Evolutionary conservation across 768 basidiomycete species (phyloP).

Genomic region (Termitomyces sp.): DNA sequence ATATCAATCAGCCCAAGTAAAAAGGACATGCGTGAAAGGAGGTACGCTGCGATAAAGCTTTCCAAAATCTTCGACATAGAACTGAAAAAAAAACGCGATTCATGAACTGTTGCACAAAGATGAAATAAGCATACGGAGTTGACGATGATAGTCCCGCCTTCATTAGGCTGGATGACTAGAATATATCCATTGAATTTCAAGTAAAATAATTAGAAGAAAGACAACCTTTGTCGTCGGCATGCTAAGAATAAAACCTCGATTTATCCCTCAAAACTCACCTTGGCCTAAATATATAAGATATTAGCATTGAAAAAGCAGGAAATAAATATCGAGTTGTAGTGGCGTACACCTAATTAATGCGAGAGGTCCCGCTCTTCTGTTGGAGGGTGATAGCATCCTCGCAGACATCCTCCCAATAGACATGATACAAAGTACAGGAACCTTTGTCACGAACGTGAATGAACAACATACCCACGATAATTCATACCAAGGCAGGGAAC

Average conservation of each 20-base stretch:
- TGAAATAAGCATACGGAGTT: constrained; percentile 23
- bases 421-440: constrained; percentile 18
- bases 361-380: constrained; percentile 29
- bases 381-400: constrained; percentile 28
- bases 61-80: constrained; percentile 34
- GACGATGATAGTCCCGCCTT: constrained; percentile 29
- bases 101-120: neutral
- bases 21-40: neutral
- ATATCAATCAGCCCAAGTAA: neutral
- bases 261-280: constrained; percentile 10
- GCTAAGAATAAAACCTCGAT: constrained; percentile 9
- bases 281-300: constrained; percentile 17
- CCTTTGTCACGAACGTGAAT: neutral
- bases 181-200: neutral
- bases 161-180: constrained; percentile 30
- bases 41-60: constrained; percentile 31
- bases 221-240: constrained; percentile 26
- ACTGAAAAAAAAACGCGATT: constrained; percentile 12
- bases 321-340: neutral
- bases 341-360: constrained; percentile 32
- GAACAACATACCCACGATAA: neutral
- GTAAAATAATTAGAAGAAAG: neutral
- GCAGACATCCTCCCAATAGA: constrained; percentile 20
- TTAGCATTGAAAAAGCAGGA: neutral
- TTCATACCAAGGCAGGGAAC: constrained; percentile 31